Base-by-base conservation (phyloP, 768 basidiomycete species). In the Russula foetens region DNA sequence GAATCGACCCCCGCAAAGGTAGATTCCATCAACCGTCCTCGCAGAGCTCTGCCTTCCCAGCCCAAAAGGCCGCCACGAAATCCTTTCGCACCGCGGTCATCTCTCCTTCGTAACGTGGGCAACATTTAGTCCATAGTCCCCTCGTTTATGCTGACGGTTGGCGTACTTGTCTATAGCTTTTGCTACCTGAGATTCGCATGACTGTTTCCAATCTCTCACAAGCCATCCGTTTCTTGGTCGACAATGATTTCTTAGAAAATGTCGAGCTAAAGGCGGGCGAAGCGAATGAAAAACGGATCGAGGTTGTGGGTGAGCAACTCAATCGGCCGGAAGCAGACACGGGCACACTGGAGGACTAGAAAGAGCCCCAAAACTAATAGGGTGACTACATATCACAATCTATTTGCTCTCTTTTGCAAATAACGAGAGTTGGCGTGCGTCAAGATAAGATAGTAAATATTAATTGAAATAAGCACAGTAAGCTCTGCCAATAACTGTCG, bases 191-290 rank as follows among this genome's bases (percentile, higher is more conserved):
- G 69, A 93, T 96, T 41, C 83, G 87, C 29, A 79, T 90, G 64
- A 95, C 94, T 0, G 80, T 94, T 4, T 95, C 92, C 1, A 94
- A 94, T 71, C 78, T 98, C 5, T 93, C 93, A 0, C 95, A 98
- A 71, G 92, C 90, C 5, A 90, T 97, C 64, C 84, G 81, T 31
- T 98, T 97, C 72, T 72, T 96, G 19, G 92, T 91, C 1, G 88
- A 90, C 62, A 97, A 98, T 64, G 85, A 93, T 68, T 92, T 95
- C 73, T 74, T 98, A 38, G 75, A 78, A 47, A 81, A 81, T 31
- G 91, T 96, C 2, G 95, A 97, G 71, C 71, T 88, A 28, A 81
- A 77, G 47, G 87, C 90, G 17, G 95, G 95, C 0, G 83, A 92
- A 70, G 86, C 86, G 4, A 75, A 81, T 47, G 74, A 80, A 43